Conservation (phyloP, 148 eudicot genomes). For the Rhododendron kiyosumense region DNA sequence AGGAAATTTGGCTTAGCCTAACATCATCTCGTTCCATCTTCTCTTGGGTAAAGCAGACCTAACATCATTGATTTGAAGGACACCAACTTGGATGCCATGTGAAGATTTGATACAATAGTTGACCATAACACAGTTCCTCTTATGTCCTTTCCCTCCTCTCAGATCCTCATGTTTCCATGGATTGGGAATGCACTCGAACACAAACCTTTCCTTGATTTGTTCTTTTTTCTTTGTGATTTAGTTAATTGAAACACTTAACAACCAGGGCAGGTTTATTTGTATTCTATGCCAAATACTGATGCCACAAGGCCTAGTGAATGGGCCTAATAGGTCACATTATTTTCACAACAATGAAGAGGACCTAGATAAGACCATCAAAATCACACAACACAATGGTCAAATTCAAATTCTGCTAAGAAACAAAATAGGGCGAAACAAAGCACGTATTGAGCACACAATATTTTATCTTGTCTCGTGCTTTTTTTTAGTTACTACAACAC, state of each 20-base stretch:
- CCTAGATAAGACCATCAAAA: not conserved
- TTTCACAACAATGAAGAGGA: too few species aligned
- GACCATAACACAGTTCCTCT: slow-evolving; percentile 1
- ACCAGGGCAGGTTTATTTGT: not conserved
- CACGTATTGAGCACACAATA: not conserved
- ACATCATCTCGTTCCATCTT: not conserved
- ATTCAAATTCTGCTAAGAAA: too few species aligned
- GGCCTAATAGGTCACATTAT: not conserved
- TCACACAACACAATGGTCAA: not conserved
- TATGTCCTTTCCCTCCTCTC: not conserved
- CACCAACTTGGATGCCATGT: not conserved
- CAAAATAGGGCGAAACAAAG: not conserved
- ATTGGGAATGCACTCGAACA: not conserved
- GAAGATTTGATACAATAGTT: slow-evolving; percentile 17
- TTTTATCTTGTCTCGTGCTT: not conserved
- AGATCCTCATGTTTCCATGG: not conserved
- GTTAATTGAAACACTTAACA: not conserved
- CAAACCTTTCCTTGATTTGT: not conserved
- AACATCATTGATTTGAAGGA: not conserved
- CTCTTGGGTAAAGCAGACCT: not conserved
- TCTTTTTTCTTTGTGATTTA: not conserved
- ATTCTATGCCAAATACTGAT: not conserved
- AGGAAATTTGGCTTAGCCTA: not conserved
- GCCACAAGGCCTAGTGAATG: not conserved
- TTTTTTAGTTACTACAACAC: not conserved